These are phyloP conservation scores for Cryphonectria radicalis DNA, from an alignment of 2,329 filamentous ascomycete genomes.

Conservation along the genomic window DNA sequence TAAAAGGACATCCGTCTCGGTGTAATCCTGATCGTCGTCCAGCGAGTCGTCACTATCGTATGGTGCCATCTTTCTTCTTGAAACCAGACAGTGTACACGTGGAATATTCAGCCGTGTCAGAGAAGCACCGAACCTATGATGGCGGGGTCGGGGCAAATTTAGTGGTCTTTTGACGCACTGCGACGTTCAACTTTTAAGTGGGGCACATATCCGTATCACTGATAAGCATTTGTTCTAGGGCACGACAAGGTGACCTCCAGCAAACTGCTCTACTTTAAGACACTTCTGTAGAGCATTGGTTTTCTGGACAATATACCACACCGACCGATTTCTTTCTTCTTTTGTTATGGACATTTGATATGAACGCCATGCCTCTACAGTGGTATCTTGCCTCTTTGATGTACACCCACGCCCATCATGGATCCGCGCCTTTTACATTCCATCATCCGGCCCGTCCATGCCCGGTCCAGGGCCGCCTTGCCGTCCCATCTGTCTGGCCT, in stretches of 20 bases:
- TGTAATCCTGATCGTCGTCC: conserved; percentile 69
- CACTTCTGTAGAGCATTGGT: background rate
- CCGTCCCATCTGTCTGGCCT: conserved; percentile 92
- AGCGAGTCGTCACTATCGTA: conserved; percentile 89
- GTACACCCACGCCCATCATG: conserved; percentile 21
- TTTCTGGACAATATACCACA: conserved; percentile 23
- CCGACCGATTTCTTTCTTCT: background rate
- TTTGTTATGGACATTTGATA: conserved; percentile 25
- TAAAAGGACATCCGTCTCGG: conserved; percentile 84
- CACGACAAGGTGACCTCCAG: background rate
- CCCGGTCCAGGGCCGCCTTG: conserved; percentile 65
- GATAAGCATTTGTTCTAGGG: conserved; percentile 19
- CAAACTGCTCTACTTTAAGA: background rate
- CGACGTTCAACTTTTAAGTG: conserved; percentile 28
- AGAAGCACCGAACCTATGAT: background rate
- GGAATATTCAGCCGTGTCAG: conserved; percentile 25
- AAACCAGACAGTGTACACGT: background rate
- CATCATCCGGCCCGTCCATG: conserved; percentile 63
- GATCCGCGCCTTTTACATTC: conserved; percentile 14
- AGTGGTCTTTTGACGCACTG: conserved; percentile 2
- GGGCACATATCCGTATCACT: conserved; percentile 20
- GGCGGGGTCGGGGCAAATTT: conserved; percentile 27
- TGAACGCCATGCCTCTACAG: conserved; percentile 43
- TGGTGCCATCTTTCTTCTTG: conserved; percentile 59
- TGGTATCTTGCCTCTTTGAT: conserved; percentile 33